phyloP scores from a whole-genome alignment of 2,329 filamentous ascomycete species.

The Alternaria triticina region DNA sequence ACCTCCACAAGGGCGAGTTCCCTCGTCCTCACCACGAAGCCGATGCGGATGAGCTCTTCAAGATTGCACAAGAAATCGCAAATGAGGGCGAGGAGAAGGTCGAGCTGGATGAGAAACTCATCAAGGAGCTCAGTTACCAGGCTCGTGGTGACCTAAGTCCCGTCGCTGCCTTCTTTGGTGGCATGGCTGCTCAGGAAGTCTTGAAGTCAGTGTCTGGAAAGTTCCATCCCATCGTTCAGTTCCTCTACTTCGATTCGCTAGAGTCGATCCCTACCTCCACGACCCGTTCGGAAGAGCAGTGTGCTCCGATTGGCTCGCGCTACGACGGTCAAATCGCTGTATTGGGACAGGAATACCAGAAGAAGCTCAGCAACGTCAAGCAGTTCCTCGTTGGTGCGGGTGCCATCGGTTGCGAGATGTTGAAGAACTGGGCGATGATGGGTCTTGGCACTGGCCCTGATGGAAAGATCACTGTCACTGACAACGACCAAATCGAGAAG shows the following conservation, averaged over 20 bases:
- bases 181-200: slow-evolving; percentile 90
- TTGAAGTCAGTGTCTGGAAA: slow-evolving; percentile 97
- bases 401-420: slow-evolving; percentile 97
- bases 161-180: slow-evolving; percentile 94
- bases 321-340: slow-evolving; percentile 98
- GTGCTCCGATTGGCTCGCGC: slow-evolving; percentile 81
- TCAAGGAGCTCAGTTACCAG: slow-evolving; percentile 94
- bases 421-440: slow-evolving; percentile 99
- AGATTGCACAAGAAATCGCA: slow-evolving; percentile 76
- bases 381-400: slow-evolving; percentile 96
- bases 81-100: slow-evolving; percentile 70
- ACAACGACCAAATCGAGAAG: slow-evolving; percentile 99
- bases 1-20: slow-evolving; percentile 72
- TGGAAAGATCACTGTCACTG: slow-evolving; percentile 89
- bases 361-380: slow-evolving; percentile 87
- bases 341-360: slow-evolving; percentile 90
- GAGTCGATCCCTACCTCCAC: slow-evolving; percentile 84
- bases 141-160: slow-evolving; percentile 88
- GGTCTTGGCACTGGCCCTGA: slow-evolving; percentile 87
- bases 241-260: slow-evolving; percentile 97
- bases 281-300: slow-evolving; percentile 81
- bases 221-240: slow-evolving; percentile 94
- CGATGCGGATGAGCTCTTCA: slow-evolving; percentile 80
- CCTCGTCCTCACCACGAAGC: slow-evolving; percentile 83
- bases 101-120: slow-evolving; percentile 89